Evolutionary conservation across 2,329 filamentous ascomycete genomes (phyloP).

Genomic region (Sporothrix pseudoabietina): DNA sequence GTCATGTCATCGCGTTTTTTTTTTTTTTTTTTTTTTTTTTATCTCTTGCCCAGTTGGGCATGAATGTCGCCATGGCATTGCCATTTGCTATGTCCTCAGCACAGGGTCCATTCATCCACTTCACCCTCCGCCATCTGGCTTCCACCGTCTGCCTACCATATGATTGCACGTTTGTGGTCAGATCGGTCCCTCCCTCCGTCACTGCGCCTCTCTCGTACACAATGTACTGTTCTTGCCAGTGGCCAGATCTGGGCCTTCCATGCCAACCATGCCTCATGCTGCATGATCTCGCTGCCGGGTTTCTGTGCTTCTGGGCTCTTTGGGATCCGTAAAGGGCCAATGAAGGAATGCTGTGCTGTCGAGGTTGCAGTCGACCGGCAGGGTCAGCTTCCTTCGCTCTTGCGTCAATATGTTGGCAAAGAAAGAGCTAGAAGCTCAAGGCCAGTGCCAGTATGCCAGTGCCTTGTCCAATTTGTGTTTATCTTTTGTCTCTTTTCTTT

Average conservation of each 20-base stretch:
- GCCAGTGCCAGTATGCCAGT: background rate
- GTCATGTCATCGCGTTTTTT: conserved; percentile 13
- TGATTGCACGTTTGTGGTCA: background rate
- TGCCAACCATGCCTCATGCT: conserved; percentile 7
- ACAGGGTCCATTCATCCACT: conserved; percentile 1
- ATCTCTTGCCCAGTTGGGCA: background rate
- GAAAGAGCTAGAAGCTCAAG: conserved; percentile 10
- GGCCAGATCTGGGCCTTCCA: background rate
- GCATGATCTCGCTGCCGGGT: conserved; percentile 7
- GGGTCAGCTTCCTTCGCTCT: background rate
- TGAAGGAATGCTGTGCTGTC: background rate
- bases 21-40: background rate
- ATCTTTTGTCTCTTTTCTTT: background rate
- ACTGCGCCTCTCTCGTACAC: background rate
- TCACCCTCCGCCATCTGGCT: background rate
- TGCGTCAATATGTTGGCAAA: background rate
- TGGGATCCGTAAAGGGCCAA: background rate
- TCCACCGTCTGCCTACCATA: background rate
- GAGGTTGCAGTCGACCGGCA: conserved; percentile 1
- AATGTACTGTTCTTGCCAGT: no score
- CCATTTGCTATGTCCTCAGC: background rate
- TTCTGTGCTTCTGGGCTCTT: background rate
- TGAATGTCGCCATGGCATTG: conserved; percentile 12
- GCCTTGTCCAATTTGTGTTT: background rate
- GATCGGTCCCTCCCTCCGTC: background rate